Evolutionary conservation across 208 protist species (phyloP).

Genomic region (Wallacemonas sp.): DNA sequence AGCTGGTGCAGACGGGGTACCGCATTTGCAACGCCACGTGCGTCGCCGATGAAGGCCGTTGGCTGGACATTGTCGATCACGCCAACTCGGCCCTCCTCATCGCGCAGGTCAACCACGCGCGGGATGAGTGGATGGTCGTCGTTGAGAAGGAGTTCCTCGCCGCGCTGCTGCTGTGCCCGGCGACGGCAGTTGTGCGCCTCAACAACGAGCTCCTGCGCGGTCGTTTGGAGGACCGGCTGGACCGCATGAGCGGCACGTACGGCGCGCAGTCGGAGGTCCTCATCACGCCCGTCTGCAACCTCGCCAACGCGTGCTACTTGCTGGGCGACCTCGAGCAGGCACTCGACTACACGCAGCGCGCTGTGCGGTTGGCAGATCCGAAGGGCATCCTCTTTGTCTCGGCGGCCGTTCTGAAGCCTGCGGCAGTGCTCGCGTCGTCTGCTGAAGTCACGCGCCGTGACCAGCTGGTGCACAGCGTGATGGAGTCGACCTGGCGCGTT

Average conservation of each 20-base stretch:
- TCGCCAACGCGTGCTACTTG: conserved; percentile 58
- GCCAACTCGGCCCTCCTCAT: conserved; percentile 51
- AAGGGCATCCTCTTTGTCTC: conserved; percentile 55
- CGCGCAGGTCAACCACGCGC: conserved; percentile 33
- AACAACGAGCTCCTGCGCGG: conserved; percentile 25
- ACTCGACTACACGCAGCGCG: conserved; percentile 34
- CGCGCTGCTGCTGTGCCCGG: conserved; percentile 38
- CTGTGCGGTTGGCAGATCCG: conserved; percentile 46
- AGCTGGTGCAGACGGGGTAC: conserved; percentile 32
- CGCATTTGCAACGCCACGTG: conserved; percentile 6
- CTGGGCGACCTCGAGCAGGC: conserved; percentile 30
- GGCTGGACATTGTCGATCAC: conserved; percentile 51
- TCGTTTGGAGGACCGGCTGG: conserved; percentile 27
- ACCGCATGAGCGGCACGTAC: conserved; percentile 15
- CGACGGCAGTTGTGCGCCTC: conserved; percentile 31
- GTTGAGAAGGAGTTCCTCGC: conserved; percentile 45
- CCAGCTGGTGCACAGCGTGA: conserved; percentile 17
- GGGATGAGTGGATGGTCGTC: conserved; percentile 24
- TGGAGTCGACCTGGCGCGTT: conserved; percentile 15
- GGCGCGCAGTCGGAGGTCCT: conserved; percentile 33
- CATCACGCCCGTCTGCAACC: conserved; percentile 41
- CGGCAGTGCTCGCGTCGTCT: conserved; percentile 35
- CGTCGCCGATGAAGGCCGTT: conserved; percentile 26
- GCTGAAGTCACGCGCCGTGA: conserved; percentile 29
- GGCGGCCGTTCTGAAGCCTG: conserved; percentile 39